Evolutionary conservation across 345 rosid genomes (phyloP).

Genomic region (Brassica carinata): DNA sequence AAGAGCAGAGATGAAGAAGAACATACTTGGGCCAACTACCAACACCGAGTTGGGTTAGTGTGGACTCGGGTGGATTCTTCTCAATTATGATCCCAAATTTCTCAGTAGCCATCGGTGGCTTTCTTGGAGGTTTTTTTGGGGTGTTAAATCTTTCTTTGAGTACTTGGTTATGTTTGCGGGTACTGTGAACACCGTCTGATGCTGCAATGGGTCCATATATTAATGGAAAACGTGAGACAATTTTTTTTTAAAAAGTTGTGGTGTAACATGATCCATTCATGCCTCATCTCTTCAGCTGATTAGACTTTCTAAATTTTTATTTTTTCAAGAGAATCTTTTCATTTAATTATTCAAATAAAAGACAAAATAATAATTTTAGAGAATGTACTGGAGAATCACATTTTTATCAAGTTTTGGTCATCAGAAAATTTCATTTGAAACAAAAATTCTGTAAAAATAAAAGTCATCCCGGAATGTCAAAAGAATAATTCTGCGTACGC

Average conservation of each 20-base stretch:
- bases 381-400: too few relatives aligned
- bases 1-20: neutral
- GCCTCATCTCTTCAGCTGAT: slow-evolving; percentile 26
- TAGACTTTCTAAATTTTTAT: neutral
- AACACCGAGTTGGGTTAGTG: slow-evolving; percentile 70
- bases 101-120: slow-evolving; percentile 51
- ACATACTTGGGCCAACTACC: slow-evolving; percentile 79
- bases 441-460: too few relatives aligned
- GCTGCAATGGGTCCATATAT: neutral
- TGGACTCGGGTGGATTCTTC: slow-evolving; percentile 73
- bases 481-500: too few relatives aligned
- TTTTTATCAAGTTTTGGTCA: too few relatives aligned
- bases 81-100: slow-evolving; percentile 67
- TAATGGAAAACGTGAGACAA: neutral
- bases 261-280: slow-evolving; percentile 30
- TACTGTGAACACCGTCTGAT: neutral
- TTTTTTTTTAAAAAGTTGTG: neutral
- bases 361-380: too few relatives aligned
- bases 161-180: neutral
- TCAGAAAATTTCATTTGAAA: too few relatives aligned
- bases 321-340: neutral
- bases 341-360: neutral
- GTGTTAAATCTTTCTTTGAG: neutral
- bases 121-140: neutral
- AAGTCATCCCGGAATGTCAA: too few relatives aligned